Evolutionary conservation across 2,329 filamentous ascomycete species (phyloP), one percentile per base, ranked within the genome.

Genomic region (Aspergillus pseudoterreus): DNA sequence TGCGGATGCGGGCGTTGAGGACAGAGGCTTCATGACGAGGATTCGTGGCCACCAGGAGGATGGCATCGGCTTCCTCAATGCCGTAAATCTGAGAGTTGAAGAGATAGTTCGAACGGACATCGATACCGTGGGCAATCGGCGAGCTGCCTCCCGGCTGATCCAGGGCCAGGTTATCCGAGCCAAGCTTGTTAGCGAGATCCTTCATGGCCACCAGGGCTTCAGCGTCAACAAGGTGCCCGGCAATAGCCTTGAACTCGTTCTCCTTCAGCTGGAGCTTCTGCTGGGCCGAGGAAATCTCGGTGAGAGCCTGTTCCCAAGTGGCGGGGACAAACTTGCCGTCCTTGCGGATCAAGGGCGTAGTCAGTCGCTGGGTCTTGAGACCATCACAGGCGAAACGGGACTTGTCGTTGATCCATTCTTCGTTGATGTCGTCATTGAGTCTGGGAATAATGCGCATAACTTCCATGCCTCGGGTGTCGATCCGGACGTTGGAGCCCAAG

Each of bases 381-480:
- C 94, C 94, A 71, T 99, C 94, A 71, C 92, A 95, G 39, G 94
- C 92, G 71, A 97, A 99, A 59, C 94, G 85, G 38, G 90, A 86
- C 82, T 97, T 99, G 79, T 99, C 94, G 75, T 97, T 94, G 72
- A 99, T 97, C 94, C 94, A 99, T 75, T 99, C 94, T 78, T 99
- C 94, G 73, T 99, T 99, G 64, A 99, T 85, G 65, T 97, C 92
- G 69, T 99, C 94, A 71, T 99, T 99, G 55, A 99, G 81, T 64
- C 94, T 84, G 53, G 94, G 94, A 14, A 96, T 70, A 54, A 99
- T 82, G 63, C 94, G 87, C 92, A 99, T 96, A 47, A 99, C 92
- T 76, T 97, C 92, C 59, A 96, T 79, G 53, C 94, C 94, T 66
- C 94, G 85, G 52, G 91, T 87, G 75, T 99, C 94, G 42, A 97